These are phyloP conservation scores for Pulveroboletus sp. DNA, from an alignment of 768 basidiomycete genomes.

Conservation along the genomic window DNA sequence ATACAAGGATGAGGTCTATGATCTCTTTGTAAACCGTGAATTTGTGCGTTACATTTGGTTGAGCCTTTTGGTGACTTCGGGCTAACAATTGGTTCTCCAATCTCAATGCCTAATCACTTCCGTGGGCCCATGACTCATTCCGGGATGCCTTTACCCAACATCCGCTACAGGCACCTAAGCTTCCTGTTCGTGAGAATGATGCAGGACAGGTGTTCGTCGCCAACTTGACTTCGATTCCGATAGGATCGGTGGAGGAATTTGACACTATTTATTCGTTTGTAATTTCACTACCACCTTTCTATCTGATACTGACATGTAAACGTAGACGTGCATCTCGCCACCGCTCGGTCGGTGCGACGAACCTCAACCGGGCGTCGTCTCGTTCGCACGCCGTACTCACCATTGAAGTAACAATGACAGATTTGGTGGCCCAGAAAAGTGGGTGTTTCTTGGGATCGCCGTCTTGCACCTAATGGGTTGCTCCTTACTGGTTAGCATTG, in stretches of 20 bases:
- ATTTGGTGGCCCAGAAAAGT: conserved; percentile 53
- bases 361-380: conserved; percentile 79
- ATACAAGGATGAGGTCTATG: conserved; percentile 88
- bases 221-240: conserved; percentile 39
- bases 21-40: conserved; percentile 71
- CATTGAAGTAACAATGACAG: conserved; percentile 57
- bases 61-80: background rate
- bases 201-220: conserved; percentile 51
- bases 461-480: background rate
- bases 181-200: conserved; percentile 52
- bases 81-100: background rate
- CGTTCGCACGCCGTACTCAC: conserved; percentile 86
- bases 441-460: conserved; percentile 14
- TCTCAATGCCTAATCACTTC: background rate
- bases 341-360: conserved; percentile 82
- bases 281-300: background rate
- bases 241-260: conserved; percentile 45
- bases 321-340: conserved; percentile 65
- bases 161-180: conserved; percentile 42
- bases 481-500: conserved; percentile 38
- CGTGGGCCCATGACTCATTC: background rate
- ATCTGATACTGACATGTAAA: background rate
- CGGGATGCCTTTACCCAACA: background rate
- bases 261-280: conserved; percentile 42
- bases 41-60: conserved; percentile 40